Evolutionary conservation across 1,139 yeast genomes (phyloP), one percentile per base, ranked within the genome.

Genomic region (Zygoascus hellenicus): DNA sequence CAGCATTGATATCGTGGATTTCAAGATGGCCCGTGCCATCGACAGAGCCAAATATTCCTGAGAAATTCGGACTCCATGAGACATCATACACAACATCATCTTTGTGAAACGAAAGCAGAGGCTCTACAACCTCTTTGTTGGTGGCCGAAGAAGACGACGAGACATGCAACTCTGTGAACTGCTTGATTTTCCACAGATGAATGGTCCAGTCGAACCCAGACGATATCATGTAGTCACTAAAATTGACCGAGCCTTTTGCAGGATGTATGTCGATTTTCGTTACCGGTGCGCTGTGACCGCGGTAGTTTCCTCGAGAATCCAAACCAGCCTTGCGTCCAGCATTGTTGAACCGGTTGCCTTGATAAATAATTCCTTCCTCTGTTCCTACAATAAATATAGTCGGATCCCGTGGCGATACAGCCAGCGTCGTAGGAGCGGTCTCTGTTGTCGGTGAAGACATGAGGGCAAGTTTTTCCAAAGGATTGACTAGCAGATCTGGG

Each of bases 1-100:
- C 70, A 11, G 54, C 58, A 6, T 62, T 58, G 35, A 81, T 60
- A 57, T 81, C 80, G 84, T 84, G 81, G 17, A 78, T 62, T 48
- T 78, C 77, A n/a, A 80, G 56, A 11, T 64, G 56, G 0, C 79
- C 70, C 1, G 69, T 63, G 2, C 75, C 69, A 4, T 79, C 80
- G 19, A 75, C 71, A 1, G 75, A 63, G 1, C 76, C 75, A 56
- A 80, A 77, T 43, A 79, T 75, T 9, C 67, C 63, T 0, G 69
- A 65, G 10, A 59, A 52, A 9, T 59, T 55, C 0, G 81, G 82
- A 38, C 74, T 62, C 64, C 74, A 68, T 4, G 66, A 61, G 1
- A 77, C 65, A 41, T 70, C 75, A 42, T 69, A 63, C 0, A 77
- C 71, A 11, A 72, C 64, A 41, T 74, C 72, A 9, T 67, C 64